Base-by-base conservation (phyloP, 148 eudicot species). In the Camellia sinensis region DNA sequence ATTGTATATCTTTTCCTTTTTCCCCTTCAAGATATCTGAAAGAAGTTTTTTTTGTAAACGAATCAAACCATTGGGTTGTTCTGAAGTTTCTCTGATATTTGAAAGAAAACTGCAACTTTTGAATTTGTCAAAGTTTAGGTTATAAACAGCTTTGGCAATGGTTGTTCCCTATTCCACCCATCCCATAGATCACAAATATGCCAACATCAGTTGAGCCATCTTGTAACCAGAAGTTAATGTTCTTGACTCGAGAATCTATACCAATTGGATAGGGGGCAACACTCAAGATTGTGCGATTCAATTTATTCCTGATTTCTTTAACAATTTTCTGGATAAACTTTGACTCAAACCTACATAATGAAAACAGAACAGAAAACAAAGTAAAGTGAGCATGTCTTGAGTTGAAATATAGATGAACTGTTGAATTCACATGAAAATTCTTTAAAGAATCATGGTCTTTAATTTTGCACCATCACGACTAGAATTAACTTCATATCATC, bases 151-250 rank as follows among this genome's bases (percentile, higher is more conserved):
- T 29, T 64, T 64, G 37, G 41, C 67, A 64, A 64, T 64, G 67
- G 37, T 64, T 21, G 67, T 64, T 64, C 13, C 67, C 67, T 19
- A 64, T 64, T 64, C 67, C 67, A 19, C 67, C 75, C 59, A 71
- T 71, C 54, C 75, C 75, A 21, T 17, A 48, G 12, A 44, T 71
- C 5, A n/a, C 75, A 10, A 46, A 2, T 46, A 71, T n/a, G 37
- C 29, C 37, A 71, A 21, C 75, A 46, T 71, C 3, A 21, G 3
- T 45, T 46, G 75, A 71, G 3, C 40, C 75, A 71, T 71, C 75
- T 71, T 71, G 56, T 17, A 71, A 48, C 75, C 75, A 71, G 8
- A 11, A n/a, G 11, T 71, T 52, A 11, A 71, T 71, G 6, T 48
- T 9, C 21, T 71, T n/a, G 10, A 46, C 57, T n/a, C 57, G 75